Base-by-base conservation (phyloP, 192 early-diverging fungal genomes). In the Thamnidium elegans region DNA sequence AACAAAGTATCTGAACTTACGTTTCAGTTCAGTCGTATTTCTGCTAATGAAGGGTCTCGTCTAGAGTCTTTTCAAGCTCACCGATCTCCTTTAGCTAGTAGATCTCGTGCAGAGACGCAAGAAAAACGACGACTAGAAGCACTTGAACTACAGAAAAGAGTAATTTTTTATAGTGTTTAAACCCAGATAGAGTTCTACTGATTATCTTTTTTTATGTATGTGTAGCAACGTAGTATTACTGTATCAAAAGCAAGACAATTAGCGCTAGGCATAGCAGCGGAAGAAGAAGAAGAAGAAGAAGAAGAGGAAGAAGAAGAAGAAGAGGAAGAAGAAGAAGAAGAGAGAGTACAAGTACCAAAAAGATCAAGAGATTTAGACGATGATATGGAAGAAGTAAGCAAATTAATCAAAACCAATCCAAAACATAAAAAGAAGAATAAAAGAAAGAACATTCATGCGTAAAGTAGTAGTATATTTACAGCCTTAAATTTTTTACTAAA, bases 361-460 rank as follows among this genome's bases (percentile, higher is more conserved):
- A 39, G 51, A 53, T 10, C 7, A 17, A 31, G 63, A 44, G 63
- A 64, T 3, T 44, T 17, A 3, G 61, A 48, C 46, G 60, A 55
- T 1, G 67, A 69, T 34, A 45, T 54, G 43, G 11, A 26, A 26
- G 55, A 67, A 43, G 48, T 20, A 14, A 42, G 0, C 26, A 71
- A 26, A 34, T 45, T 17, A 42, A 5, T 58, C 4, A 63, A 63
- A 43, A 47, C 68, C 0, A 67, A 62, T 1, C 66, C 66, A 23
- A 70, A 67, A 20, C 20, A 62, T 4, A 68, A 76, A 55, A 64
- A 56, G 21, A 67, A 43, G 43, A 75, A 70, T 46, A 61, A 61
- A 26, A 23, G 19, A 19, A 70, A 73, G 60, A 68, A 66, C 19
- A 72, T 71, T 15, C 76, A 76, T 66, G 75, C 71, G 78, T 76